phyloP scores from a whole-genome alignment of 2,329 filamentous ascomycete species.

The Aspergillus ustus region DNA sequence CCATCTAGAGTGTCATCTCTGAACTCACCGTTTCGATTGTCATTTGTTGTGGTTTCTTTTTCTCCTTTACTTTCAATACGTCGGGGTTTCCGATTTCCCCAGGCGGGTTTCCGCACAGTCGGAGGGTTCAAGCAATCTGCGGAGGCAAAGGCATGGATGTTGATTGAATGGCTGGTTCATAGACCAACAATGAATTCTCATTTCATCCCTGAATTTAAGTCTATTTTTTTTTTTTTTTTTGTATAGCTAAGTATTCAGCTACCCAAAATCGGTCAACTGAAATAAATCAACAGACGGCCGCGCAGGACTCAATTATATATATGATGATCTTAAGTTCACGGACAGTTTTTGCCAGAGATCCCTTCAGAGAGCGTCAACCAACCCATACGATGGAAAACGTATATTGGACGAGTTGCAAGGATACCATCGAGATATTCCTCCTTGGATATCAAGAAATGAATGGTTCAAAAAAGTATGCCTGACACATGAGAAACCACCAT shows the following conservation, averaged over 20 bases:
- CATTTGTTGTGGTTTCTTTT: background rate
- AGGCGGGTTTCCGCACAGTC: conserved; percentile 15
- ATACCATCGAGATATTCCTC: background rate
- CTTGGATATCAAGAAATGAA: background rate
- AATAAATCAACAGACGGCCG: too few species aligned
- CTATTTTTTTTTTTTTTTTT: background rate
- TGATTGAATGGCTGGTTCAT: conserved; percentile 26
- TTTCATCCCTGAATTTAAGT: conserved; percentile 1
- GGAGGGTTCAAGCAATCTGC: conserved; percentile 15
- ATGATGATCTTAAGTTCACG: too few species aligned
- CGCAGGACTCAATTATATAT: too few species aligned
- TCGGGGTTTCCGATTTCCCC: conserved; percentile 14
- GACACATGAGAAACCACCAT: too few species aligned
- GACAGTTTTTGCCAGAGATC: too few species aligned
- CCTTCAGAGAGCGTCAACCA: background rate
- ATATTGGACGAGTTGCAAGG: background rate
- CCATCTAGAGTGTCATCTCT: conserved; percentile 19
- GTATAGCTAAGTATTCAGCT: background rate
- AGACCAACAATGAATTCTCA: conserved; percentile 25
- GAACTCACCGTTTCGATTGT: background rate
- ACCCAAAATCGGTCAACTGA: too few species aligned
- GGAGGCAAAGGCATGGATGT: conserved; percentile 18
- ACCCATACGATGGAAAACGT: background rate
- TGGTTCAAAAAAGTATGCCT: too few species aligned
- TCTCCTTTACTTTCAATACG: conserved; percentile 4